A percentile compares a stretch with the other conserved stretches of the same genome.
These are phyloP conservation scores for Mycotypha africana DNA, from an alignment of 371 early-diverging fungal genomes.

Conservation along the genomic window DNA sequence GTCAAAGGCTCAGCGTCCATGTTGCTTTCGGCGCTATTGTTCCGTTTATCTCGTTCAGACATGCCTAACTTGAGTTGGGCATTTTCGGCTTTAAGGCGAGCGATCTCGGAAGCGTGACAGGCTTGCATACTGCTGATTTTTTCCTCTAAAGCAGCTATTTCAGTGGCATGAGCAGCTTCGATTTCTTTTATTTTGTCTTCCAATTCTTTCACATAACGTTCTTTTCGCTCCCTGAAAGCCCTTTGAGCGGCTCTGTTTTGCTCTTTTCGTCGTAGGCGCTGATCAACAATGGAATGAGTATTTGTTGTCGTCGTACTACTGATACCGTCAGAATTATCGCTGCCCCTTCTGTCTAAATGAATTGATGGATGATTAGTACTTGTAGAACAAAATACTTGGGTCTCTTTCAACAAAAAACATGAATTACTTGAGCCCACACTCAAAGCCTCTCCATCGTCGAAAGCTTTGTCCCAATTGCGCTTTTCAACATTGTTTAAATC, in stretches of 20 bases:
- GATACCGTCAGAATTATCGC: constrained; percentile 9
- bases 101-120: constrained; percentile 26
- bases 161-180: constrained; percentile 40
- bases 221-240: constrained; percentile 73
- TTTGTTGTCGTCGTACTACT: too few species aligned
- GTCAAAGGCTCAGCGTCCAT: too few species aligned
- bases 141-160: constrained; percentile 51
- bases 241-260: constrained; percentile 77
- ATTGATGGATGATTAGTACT: neutral
- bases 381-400: neutral
- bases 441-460: too few species aligned
- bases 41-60: neutral
- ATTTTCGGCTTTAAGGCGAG: constrained; percentile 26
- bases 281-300: constrained; percentile 17
- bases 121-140: constrained; percentile 57
- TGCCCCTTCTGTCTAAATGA: constrained; percentile 2
- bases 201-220: constrained; percentile 61
- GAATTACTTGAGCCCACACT: too few species aligned
- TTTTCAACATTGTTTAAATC: constrained; percentile 3
- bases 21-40: neutral
- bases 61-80: constrained; percentile 8
- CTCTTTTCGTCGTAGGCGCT: constrained; percentile 60
- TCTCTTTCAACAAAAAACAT: too few species aligned
- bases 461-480: constrained; percentile 7
- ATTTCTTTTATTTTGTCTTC: constrained; percentile 60